phyloP scores from a whole-genome alignment of 2,329 filamentous ascomycete species.

The Xylariaceae sp. region DNA sequence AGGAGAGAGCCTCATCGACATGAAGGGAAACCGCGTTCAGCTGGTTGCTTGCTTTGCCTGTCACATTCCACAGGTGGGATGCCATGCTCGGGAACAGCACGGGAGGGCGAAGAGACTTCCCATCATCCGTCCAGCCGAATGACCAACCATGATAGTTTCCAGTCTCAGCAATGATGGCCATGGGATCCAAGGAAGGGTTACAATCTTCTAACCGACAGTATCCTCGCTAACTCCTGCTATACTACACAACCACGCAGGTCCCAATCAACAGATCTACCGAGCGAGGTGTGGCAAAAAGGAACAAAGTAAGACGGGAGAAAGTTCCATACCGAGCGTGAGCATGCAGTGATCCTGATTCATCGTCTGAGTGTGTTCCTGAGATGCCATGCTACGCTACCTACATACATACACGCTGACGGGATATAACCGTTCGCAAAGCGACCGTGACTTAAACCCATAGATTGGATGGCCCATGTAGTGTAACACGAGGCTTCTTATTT shows the following conservation, averaged over 20 bases:
- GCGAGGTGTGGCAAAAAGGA: neutral
- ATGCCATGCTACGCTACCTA: neutral
- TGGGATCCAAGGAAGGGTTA: neutral
- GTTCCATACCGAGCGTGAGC: neutral
- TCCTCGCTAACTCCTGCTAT: neutral
- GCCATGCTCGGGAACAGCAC: neutral
- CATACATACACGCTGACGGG: neutral
- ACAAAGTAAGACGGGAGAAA: neutral
- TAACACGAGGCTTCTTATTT: neutral
- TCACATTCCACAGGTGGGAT: neutral
- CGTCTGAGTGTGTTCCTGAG: neutral
- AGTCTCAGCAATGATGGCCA: neutral
- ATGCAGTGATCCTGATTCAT: neutral
- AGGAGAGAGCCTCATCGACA: neutral
- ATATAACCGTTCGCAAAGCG: neutral
- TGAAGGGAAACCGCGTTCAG: neutral
- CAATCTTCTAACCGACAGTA: neutral
- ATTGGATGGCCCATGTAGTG: neutral
- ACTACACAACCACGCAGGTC: neutral
- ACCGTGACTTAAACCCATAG: no score
- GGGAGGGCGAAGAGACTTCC: neutral
- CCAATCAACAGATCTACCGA: neutral
- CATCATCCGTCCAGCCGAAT: neutral
- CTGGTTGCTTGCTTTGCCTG: neutral
- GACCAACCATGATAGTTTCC: neutral